These are phyloP conservation scores for Saccharomycopsis synnaedendra DNA, from an alignment of 805 yeast genomes.

Conservation along the genomic window DNA sequence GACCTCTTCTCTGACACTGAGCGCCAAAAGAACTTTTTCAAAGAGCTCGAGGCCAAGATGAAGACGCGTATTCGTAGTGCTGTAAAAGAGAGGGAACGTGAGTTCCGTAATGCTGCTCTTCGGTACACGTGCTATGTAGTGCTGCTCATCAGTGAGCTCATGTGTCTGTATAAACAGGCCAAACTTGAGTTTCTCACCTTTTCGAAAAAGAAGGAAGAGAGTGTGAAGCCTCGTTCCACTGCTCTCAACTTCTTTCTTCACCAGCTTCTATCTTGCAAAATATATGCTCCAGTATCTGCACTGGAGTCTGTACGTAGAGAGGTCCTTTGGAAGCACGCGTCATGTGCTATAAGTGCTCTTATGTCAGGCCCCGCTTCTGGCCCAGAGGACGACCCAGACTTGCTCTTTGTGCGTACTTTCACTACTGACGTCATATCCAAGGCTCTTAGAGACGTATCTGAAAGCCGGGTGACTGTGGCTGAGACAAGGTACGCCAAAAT, in stretches of 20 bases:
- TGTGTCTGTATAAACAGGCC: constrained; percentile 69
- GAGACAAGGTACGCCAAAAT: constrained; percentile 43
- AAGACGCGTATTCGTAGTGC: constrained; percentile 18
- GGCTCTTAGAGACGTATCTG: constrained; percentile 42
- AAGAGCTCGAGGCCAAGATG: constrained; percentile 14
- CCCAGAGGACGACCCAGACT: constrained; percentile 46
- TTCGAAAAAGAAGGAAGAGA: constrained; percentile 38
- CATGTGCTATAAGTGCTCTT: constrained; percentile 49
- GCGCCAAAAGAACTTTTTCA: constrained; percentile 17
- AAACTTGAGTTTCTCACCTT: constrained; percentile 76
- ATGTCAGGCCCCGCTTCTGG: constrained; percentile 31
- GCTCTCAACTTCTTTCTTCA: constrained; percentile 69
- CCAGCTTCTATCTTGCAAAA: constrained; percentile 37
- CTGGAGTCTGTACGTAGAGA: constrained; percentile 37
- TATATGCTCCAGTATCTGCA: too few relatives aligned
- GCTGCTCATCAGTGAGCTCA: constrained; percentile 55
- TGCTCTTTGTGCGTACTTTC: constrained; percentile 63
- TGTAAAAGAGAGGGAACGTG: constrained; percentile 19
- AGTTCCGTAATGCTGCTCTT: constrained; percentile 44
- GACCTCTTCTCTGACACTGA: constrained; percentile 7
- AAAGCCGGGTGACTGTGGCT: constrained; percentile 24
- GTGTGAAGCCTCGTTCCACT: constrained; percentile 56
- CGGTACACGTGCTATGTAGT: constrained; percentile 59
- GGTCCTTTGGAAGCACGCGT: constrained; percentile 51
- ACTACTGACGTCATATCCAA: constrained; percentile 58